Evolutionary conservation across 805 yeast species (phyloP).

Genomic region (Ogataea nakhonphanomensis): DNA sequence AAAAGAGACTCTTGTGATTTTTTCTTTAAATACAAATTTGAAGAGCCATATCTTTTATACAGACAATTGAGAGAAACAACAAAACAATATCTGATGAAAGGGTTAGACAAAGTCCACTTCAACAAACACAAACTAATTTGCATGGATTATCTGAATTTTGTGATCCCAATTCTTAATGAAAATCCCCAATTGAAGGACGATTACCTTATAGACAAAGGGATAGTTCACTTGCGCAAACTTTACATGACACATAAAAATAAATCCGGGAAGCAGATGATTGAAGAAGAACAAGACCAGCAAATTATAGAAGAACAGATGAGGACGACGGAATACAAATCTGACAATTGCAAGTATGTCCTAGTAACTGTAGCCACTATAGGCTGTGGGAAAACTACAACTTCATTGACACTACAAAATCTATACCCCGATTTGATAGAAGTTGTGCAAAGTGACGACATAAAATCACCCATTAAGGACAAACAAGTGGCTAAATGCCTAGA

Average conservation of each 20-base stretch:
- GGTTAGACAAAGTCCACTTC: slow-evolving; percentile 35
- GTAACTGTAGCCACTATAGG: slow-evolving; percentile 90
- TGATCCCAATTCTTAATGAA: slow-evolving; percentile 48
- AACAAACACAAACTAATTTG: slow-evolving; percentile 58
- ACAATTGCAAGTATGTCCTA: slow-evolving; percentile 53
- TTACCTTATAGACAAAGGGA: slow-evolving; percentile 60
- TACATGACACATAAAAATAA: slow-evolving; percentile 55
- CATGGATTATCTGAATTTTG: slow-evolving; percentile 65
- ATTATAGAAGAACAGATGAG: slow-evolving; percentile 28
- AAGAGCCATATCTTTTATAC: slow-evolving; percentile 90
- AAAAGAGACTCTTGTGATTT: slow-evolving; percentile 42
- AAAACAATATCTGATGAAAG: slow-evolving; percentile 44
- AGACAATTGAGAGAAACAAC: slow-evolving; percentile 90
- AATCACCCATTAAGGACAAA: slow-evolving; percentile 43
- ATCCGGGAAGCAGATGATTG: slow-evolving; percentile 53
- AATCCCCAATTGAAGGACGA: slow-evolving; percentile 45
- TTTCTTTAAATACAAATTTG: slow-evolving; percentile 91
- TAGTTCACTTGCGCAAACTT: slow-evolving; percentile 64
- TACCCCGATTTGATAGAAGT: slow-evolving; percentile 61
- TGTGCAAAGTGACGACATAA: slow-evolving; percentile 77
- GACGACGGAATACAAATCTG: slow-evolving; percentile 28
- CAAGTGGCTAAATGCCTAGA: slow-evolving; percentile 47
- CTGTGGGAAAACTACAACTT: slow-evolving; percentile 89
- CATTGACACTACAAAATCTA: slow-evolving; percentile 52
- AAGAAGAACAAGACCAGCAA: slow-evolving; percentile 41